Conservation (phyloP, 1,284 basidiomycete species). For the Moniliella sp. region DNA sequence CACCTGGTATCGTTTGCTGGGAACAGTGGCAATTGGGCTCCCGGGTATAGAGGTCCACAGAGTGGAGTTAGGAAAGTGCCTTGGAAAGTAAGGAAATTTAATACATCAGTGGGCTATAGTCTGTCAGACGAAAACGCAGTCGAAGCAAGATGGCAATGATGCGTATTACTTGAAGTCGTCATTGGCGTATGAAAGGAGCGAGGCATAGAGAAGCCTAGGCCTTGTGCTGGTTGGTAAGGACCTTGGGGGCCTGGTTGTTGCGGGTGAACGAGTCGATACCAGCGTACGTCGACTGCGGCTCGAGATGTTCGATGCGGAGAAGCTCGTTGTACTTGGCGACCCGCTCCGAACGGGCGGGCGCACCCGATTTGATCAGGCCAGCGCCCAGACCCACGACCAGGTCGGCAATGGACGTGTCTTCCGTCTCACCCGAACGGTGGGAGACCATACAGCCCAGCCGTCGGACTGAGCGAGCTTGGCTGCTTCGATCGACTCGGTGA, state of each 20-base stretch:
- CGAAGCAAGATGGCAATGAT: no score
- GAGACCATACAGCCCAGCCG: conserved; percentile 99
- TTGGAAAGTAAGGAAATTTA: no score
- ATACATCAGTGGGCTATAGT: no score
- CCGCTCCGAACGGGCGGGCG: conserved; percentile 75
- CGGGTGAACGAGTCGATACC: conserved; percentile 6
- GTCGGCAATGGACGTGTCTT: conserved; percentile 62
- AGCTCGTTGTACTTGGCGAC: conserved; percentile 49
- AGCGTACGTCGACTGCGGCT: conserved; percentile 21
- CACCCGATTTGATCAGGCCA: conserved; percentile 96
- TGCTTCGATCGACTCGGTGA: conserved; percentile 92
- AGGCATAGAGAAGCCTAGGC: no score
- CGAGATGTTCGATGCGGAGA: conserved; percentile 26
- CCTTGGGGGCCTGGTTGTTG: conserved; percentile 5
- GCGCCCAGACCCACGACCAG: conserved; percentile 76
- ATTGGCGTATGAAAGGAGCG: no score
- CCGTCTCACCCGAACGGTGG: conserved; percentile 74
- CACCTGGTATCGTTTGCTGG: no score
- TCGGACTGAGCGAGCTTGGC: conserved; percentile 88
- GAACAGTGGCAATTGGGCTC: no score
- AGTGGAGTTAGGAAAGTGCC: no score
- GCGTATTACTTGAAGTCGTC: no score
- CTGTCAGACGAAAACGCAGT: no score
- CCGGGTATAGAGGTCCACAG: no score
- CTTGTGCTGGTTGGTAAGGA: no score